Conservation (phyloP, 2,329 filamentous ascomycete genomes). For the Pseudogymnoascus sp. region DNA sequence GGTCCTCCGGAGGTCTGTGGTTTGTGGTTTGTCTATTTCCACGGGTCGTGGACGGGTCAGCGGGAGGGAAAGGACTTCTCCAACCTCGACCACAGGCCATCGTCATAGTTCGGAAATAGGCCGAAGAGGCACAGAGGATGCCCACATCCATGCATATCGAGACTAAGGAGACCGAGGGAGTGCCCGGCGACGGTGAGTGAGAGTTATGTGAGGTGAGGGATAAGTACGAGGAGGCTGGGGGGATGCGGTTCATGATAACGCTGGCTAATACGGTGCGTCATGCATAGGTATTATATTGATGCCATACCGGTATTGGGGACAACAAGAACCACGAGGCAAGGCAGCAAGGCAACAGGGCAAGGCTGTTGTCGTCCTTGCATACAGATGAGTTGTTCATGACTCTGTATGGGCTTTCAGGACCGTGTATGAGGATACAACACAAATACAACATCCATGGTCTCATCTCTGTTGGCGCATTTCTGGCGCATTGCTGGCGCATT, state of each 20-base stretch:
- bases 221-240: background rate
- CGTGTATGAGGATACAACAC: background rate
- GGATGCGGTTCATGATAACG: background rate
- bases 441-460: background rate
- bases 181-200: background rate
- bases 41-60: background rate
- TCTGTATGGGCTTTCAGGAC: background rate
- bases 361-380: background rate
- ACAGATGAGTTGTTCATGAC: conserved; percentile 1
- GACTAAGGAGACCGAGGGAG: background rate
- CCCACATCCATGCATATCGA: background rate
- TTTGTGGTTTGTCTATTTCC: background rate
- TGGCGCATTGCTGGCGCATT: background rate
- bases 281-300: background rate
- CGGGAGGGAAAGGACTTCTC: background rate
- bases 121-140: background rate
- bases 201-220: background rate
- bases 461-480: background rate
- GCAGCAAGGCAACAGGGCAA: background rate
- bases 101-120: conserved; percentile 4
- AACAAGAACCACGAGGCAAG: background rate
- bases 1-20: too few species aligned
- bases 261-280: background rate
- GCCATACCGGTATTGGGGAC: background rate
- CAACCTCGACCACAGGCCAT: background rate